Conservation (phyloP, 1,284 basidiomycete species). For the Takashimella koratensis region DNA sequence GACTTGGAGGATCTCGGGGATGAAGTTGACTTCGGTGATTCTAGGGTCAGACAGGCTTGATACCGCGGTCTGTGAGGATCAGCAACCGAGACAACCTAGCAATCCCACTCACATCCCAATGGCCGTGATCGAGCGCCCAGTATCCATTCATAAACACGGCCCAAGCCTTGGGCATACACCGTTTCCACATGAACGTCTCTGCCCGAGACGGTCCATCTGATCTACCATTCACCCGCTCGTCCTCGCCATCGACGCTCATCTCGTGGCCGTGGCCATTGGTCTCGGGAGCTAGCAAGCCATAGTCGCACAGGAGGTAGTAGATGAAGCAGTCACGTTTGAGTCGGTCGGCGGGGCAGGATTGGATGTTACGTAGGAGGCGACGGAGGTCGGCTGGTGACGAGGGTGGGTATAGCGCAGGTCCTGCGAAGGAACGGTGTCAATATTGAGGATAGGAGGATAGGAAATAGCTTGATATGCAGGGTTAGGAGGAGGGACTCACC, state of each 20-base stretch:
- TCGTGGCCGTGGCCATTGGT: not conserved
- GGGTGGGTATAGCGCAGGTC: constrained; percentile 36
- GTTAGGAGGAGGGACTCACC: constrained; percentile 24
- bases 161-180: constrained; percentile 40
- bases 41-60: constrained; percentile 30
- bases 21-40: constrained; percentile 39
- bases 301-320: constrained; percentile 42
- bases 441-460: not conserved
- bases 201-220: constrained; percentile 10
- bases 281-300: constrained; percentile 10
- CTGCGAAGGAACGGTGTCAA: constrained; percentile 8
- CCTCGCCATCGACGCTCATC: constrained; percentile 22
- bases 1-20: constrained; percentile 29
- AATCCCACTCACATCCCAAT: constrained; percentile 27
- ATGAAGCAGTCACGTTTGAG: constrained; percentile 42
- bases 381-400: constrained; percentile 30
- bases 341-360: constrained; percentile 26
- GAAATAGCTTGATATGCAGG: no score
- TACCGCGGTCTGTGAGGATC: constrained; percentile 19
- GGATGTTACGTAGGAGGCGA: constrained; percentile 32
- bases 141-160: constrained; percentile 41
- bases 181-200: constrained; percentile 26
- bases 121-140: constrained; percentile 39
- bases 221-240: constrained; percentile 4
- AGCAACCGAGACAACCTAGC: not conserved